Conservation (phyloP, 495 filamentous ascomycete genomes). For the Chlorociboria aeruginascens region DNA sequence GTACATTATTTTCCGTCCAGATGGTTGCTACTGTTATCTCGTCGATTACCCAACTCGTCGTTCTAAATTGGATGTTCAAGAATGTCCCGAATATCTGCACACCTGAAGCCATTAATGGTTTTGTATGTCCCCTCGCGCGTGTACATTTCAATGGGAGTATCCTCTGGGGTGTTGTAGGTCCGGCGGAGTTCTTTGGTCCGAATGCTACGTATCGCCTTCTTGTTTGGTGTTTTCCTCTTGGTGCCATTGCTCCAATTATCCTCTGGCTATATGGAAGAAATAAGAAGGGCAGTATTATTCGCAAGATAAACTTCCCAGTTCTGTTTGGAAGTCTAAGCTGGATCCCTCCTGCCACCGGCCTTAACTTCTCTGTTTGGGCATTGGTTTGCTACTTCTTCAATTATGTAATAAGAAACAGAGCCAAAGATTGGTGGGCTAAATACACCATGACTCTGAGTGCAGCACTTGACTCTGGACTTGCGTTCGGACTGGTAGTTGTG, state of each 20-base stretch:
- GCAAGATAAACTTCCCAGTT: slow-evolving; percentile 60
- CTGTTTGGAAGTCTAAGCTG: slow-evolving; percentile 62
- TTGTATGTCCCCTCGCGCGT: slow-evolving; percentile 75
- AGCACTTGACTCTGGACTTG: slow-evolving; percentile 69
- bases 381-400: slow-evolving; percentile 77
- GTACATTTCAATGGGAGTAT: slow-evolving; percentile 87
- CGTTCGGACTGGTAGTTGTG: slow-evolving; percentile 65
- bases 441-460: slow-evolving; percentile 82
- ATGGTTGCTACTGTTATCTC: slow-evolving; percentile 70
- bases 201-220: slow-evolving; percentile 56
- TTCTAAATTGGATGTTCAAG: slow-evolving; percentile 81
- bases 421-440: slow-evolving; percentile 68
- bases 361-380: slow-evolving; percentile 75
- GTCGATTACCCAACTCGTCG: slow-evolving; percentile 66
- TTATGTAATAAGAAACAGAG: slow-evolving; percentile 53
- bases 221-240: slow-evolving; percentile 68
- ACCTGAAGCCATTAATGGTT: slow-evolving; percentile 64
- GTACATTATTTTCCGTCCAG: slow-evolving; percentile 67
- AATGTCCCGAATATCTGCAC: slow-evolving; percentile 71
- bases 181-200: slow-evolving; percentile 62
- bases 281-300: slow-evolving; percentile 33
- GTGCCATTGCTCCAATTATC: slow-evolving; percentile 54
- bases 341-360: slow-evolving; percentile 78
- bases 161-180: slow-evolving; percentile 81
- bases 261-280: slow-evolving; percentile 52